Evolutionary conservation across 1,284 basidiomycete genomes (phyloP), one percentile per base, ranked within the genome.

Genomic region (Cronartium quercuum): DNA sequence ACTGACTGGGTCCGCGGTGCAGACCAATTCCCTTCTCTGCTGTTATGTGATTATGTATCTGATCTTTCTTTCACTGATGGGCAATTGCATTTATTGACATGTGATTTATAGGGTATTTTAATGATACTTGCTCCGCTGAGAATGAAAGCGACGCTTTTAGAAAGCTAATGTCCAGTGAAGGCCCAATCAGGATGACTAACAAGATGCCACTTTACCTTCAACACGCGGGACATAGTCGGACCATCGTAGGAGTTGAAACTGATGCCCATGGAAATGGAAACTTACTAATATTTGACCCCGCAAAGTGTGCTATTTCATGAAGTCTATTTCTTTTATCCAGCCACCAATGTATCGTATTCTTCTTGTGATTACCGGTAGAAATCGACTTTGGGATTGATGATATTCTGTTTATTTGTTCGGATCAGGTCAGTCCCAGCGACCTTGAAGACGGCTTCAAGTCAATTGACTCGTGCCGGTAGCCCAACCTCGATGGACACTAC

Each of bases 121-220:
- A 57, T 57, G 51, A 24, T 24, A 57, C 51, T 12, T 57, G 21
- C 34, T 57, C 51, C 51, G 6, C 29, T 29, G 29, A 29, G 29
- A 29, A 29, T 29, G 29, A n/a, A 24, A 57, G 29, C 51, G 29
- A 21, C 34, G n/a, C n/a, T 29, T 29, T 29, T 29, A 29, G 2
- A 29, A 29, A 57, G 51, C 51, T 12, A 21, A 57, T 57, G 51
- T 21, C 51, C 24, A 37, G 35, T 29, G 37, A 68, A 47, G 40
- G 34, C 15, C 38, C 47, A 24, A 60, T 74, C 63, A 38, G 21
- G 44, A 24, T n/a, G 29, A 66, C 61, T 6, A 21, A 18, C 6
- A 76, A 75, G 37, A 76, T 78, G 57, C 80, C 80, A 5, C 66
- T 81, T 15, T 80, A 80, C 58, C 76, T 81, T 1, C 80, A 81